These are phyloP conservation scores for Cladobotryum protrusum DNA, from an alignment of 2,329 filamentous ascomycete genomes.

Conservation along the genomic window DNA sequence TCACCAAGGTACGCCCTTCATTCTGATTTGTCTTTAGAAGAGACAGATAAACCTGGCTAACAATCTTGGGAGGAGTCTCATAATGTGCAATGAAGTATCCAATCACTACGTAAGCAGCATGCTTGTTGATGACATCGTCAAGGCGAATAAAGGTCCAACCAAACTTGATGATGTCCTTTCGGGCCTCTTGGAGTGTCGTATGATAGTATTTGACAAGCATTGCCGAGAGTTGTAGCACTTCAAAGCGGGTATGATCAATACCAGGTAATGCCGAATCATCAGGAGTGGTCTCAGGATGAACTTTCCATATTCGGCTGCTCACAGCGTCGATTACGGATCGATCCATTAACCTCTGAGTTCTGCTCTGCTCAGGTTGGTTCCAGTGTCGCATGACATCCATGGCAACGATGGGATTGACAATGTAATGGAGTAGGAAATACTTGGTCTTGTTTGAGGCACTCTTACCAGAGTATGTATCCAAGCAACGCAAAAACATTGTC, in stretches of 20 bases:
- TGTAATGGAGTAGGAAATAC: conserved; percentile 82
- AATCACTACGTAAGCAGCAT: conserved; percentile 93
- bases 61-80: conserved; percentile 93
- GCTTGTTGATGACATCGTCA: conserved; percentile 99
- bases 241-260: conserved; percentile 93
- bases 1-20: conserved; percentile 85
- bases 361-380: conserved; percentile 49
- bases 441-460: conserved; percentile 82
- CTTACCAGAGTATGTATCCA: conserved; percentile 79
- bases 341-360: conserved; percentile 71
- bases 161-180: conserved; percentile 98
- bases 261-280: conserved; percentile 81
- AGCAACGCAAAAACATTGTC: conserved; percentile 71
- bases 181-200: conserved; percentile 76
- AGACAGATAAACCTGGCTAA: conserved; percentile 88
- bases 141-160: conserved; percentile 97
- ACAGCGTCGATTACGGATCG: conserved; percentile 82
- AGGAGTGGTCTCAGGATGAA: conserved; percentile 71
- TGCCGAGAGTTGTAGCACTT: conserved; percentile 88
- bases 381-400: conserved; percentile 91
- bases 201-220: conserved; percentile 95
- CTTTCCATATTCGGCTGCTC: conserved; percentile 89
- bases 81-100: conserved; percentile 97
- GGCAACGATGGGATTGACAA: conserved; percentile 92
- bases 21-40: conserved; percentile 90